phyloP scores from a whole-genome alignment of 352 stramenopile species.

The Pythium dissotocum region DNA sequence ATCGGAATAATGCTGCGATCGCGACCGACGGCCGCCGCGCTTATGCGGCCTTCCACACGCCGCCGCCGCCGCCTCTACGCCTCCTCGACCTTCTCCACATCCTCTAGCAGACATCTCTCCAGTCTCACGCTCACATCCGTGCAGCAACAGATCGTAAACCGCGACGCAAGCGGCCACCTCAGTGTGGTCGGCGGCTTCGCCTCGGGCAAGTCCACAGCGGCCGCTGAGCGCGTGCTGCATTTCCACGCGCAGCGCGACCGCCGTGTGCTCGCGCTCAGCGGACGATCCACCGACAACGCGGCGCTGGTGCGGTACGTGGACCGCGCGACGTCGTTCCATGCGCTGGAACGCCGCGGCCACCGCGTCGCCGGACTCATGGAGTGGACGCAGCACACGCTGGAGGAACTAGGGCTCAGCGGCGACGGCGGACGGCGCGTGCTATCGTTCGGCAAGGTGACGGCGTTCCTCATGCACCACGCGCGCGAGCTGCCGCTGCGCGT shows the following conservation, averaged over 20 bases:
- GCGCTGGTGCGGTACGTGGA: constrained; percentile 18
- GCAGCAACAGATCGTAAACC: constrained; percentile 6
- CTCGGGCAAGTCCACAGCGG: constrained; percentile 23
- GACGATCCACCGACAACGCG: background rate
- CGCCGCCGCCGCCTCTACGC: background rate
- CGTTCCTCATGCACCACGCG: constrained; percentile 57
- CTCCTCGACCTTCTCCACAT: background rate
- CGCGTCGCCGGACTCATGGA: constrained; percentile 51
- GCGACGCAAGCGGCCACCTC: constrained; percentile 3
- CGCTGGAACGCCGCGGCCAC: constrained; percentile 71
- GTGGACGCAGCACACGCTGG: constrained; percentile 67
- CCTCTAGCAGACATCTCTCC: background rate
- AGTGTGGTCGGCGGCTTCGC: constrained; percentile 11
- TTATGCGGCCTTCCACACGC: background rate
- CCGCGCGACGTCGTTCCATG: constrained; percentile 42
- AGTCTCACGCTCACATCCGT: background rate
- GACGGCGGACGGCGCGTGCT: constrained; percentile 43
- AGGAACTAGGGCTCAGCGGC: constrained; percentile 49
- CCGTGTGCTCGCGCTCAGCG: constrained; percentile 26
- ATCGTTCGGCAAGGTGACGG: constrained; percentile 40
- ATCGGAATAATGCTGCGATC: constrained; percentile 1
- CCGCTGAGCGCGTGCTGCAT: constrained; percentile 27
- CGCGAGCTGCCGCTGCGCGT: constrained; percentile 38
- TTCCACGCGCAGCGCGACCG: constrained; percentile 16
- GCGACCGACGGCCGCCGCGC: constrained; percentile 3